Evolutionary conservation across 352 stramenopile species (phyloP).

Genomic region (Globisporangium spiculum): DNA sequence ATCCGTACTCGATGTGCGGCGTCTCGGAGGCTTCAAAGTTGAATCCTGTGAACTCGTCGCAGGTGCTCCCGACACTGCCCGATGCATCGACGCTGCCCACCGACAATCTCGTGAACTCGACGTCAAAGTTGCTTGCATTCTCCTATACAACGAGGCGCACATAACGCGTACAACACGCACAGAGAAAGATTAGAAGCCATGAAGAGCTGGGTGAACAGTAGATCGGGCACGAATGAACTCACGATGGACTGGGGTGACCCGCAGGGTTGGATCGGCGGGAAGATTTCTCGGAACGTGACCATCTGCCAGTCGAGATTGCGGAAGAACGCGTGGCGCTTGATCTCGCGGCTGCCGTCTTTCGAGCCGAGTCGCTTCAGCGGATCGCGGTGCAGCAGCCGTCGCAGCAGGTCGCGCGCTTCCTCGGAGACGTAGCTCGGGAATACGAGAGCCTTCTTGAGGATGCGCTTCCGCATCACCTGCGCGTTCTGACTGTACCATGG

Average conservation of each 20-base stretch:
- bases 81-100: slow-evolving; percentile 40
- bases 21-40: slow-evolving; percentile 68
- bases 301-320: slow-evolving; percentile 61
- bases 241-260: slow-evolving; percentile 38
- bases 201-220: background rate
- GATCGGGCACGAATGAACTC: slow-evolving; percentile 15
- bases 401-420: slow-evolving; percentile 49
- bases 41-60: slow-evolving; percentile 85
- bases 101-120: slow-evolving; percentile 77
- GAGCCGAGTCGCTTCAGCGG: slow-evolving; percentile 54
- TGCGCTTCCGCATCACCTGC: slow-evolving; percentile 41
- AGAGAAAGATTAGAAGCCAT: background rate
- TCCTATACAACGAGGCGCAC: slow-evolving; percentile 20
- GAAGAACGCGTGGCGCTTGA: slow-evolving; percentile 71
- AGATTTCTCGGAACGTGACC: slow-evolving; percentile 51
- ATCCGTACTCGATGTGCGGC: slow-evolving; percentile 55
- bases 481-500: slow-evolving; percentile 73
- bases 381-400: slow-evolving; percentile 43
- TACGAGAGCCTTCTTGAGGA: slow-evolving; percentile 50
- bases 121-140: slow-evolving; percentile 82
- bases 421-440: slow-evolving; percentile 54
- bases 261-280: slow-evolving; percentile 70
- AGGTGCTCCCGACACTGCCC: slow-evolving; percentile 20
- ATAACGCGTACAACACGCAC: background rate
- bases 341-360: slow-evolving; percentile 40